Evolutionary conservation across 768 basidiomycete genomes (phyloP).

Genomic region (Coprinellus aureogranulatus): DNA sequence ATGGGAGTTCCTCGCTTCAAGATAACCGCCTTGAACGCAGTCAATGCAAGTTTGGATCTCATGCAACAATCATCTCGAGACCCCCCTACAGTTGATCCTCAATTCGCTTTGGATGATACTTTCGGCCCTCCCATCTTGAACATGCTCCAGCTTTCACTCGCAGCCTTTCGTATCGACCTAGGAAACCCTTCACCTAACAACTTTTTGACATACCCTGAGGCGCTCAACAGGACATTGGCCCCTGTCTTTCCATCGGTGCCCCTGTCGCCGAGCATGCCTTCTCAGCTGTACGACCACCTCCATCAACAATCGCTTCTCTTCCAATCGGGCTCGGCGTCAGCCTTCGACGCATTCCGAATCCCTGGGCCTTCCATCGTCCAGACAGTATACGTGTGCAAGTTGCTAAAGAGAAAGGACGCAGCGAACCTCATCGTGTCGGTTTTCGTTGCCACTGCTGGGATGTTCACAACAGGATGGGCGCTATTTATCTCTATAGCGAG

Average conservation of each 20-base stretch:
- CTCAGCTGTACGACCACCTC: neutral
- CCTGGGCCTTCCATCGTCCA: conserved; percentile 14
- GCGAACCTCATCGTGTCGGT: conserved; percentile 15
- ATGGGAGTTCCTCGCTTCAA: neutral
- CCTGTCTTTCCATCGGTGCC: neutral
- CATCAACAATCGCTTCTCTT: neutral
- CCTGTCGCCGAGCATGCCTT: neutral
- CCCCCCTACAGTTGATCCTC: neutral
- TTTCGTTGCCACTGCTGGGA: conserved; percentile 16
- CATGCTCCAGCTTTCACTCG: conserved; percentile 18
- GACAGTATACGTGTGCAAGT: conserved; percentile 20
- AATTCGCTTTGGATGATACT: neutral
- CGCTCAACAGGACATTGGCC: conserved; percentile 2
- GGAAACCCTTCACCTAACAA: conserved; percentile 24
- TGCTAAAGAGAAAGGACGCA: conserved; percentile 9
- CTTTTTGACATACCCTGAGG: conserved; percentile 15
- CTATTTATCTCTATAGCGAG: neutral
- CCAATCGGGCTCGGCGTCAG: too few relatives aligned
- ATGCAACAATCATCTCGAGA: neutral
- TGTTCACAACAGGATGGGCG: conserved; percentile 18
- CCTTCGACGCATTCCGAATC: conserved; percentile 9
- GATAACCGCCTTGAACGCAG: neutral
- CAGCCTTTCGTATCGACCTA: conserved; percentile 21
- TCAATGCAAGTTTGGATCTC: neutral
- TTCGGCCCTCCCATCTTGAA: conserved; percentile 13